Base-by-base conservation (phyloP, 768 basidiomycete species). In the Leccinum ochraceum region DNA sequence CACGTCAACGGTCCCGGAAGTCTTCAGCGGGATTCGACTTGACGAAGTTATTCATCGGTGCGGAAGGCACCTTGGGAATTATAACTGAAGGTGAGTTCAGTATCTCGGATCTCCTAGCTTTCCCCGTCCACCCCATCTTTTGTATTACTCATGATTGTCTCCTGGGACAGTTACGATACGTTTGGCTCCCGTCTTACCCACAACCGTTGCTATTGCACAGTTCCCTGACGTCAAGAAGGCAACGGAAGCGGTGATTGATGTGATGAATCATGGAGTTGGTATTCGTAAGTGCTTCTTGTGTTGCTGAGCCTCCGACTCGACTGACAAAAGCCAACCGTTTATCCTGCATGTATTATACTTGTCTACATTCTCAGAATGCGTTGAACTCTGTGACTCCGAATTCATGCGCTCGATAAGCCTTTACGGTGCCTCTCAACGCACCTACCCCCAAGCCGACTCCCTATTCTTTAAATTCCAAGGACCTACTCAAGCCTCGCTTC, bases 401-500 rank as follows among this genome's bases (percentile, higher is more conserved):
- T 86, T 87, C 72, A 88, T 92, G 83, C 73, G 77, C 36, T 82
- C 87, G 6, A 80, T 81, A 42, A 87, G 89, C 72, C 75, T 77
- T 49, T 82, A 76, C 58, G 84, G 84, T 65, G 79, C 76, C 62
- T 86, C 83, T 30, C 71, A 71, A 39, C 80, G 78, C 44, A 80
- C 80, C 61, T 92, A 86, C 74, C 82, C 83, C 1, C 84, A 82
- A 56, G 77, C 76, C 28, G 90, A 93, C 69, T 85, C 83, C 22
- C 79, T 96, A 11, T 92, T 94, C 77, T 90, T 96, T 82, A 93
- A 94, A 72, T 86, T 96, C 71, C 90, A 93, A 66, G 90, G 90
- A 11, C 81, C 86, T 9, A 82, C 86, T 1, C 75, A 78, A 1
- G 75, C 80, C 2, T 81, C 86, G 3, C 74, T 92, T n/a, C 70